Conservation (phyloP, 2,329 filamentous ascomycete species). For the Didymella sp. region DNA sequence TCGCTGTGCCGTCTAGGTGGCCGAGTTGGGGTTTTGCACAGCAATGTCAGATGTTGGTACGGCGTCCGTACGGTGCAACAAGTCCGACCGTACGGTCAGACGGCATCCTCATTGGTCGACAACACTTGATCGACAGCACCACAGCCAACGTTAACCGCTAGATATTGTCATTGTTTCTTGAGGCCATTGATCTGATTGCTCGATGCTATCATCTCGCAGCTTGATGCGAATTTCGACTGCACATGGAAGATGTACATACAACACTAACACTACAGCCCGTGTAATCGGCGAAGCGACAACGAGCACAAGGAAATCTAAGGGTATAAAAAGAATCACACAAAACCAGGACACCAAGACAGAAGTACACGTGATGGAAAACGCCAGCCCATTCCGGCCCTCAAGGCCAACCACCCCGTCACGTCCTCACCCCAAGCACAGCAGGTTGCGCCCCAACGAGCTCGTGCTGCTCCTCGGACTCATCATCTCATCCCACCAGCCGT, state of each 20-base stretch:
- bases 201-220: neutral
- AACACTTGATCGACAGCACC: neutral
- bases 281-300: neutral
- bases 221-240: neutral
- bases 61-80: neutral
- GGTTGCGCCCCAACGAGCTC: slow-evolving; percentile 19
- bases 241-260: neutral
- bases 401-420: neutral
- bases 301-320: neutral
- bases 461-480: slow-evolving; percentile 39
- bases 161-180: neutral
- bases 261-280: neutral
- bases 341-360: too few relatives aligned
- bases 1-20: neutral
- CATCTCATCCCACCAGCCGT: slow-evolving; percentile 48
- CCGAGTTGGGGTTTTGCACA: neutral
- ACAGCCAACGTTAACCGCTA: neutral
- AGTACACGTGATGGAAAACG: neutral
- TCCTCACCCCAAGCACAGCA: slow-evolving; percentile 24
- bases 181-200: neutral
- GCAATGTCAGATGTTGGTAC: neutral
- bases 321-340: neutral
- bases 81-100: neutral
- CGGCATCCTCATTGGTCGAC: neutral
- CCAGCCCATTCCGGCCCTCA: neutral